Conservation (phyloP, 2,329 filamentous ascomycete species). For the Trichoderma breve region DNA sequence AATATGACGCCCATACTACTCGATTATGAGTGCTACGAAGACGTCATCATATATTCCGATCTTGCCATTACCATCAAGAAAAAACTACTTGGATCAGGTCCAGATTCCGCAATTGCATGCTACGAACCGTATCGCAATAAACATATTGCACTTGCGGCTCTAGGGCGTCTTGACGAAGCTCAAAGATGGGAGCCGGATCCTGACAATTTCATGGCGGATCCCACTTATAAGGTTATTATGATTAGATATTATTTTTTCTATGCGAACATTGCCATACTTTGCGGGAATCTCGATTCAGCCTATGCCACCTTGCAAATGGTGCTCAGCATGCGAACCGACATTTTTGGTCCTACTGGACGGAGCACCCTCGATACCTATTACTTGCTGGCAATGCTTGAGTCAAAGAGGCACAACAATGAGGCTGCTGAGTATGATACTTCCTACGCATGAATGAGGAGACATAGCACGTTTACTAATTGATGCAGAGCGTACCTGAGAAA, state of each 20-base stretch:
- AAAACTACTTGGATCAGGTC: neutral
- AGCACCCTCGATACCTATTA: neutral
- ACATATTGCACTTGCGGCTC: neutral
- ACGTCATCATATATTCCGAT: neutral
- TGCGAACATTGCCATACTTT: neutral
- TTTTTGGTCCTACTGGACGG: neutral
- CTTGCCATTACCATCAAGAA: neutral
- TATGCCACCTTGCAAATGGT: neutral
- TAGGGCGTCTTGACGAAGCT: neutral
- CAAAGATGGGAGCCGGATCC: neutral
- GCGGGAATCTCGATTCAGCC: neutral
- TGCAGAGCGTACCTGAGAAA: neutral
- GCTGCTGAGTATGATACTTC: neutral
- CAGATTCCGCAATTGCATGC: neutral
- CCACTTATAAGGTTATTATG: neutral
- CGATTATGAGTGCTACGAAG: neutral
- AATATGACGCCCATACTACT: neutral
- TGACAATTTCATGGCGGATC: neutral
- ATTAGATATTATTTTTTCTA: neutral
- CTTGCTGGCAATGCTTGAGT: neutral
- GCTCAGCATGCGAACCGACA: neutral
- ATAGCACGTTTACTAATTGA: fast-evolving
- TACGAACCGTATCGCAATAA: neutral
- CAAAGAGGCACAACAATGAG: neutral
- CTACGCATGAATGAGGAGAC: neutral